Percentiles rank a stretch among this genome's conserved stretches.
These are phyloP conservation scores for Pleurotus platypus DNA, from an alignment of 768 basidiomycete genomes.

Conservation along the genomic window DNA sequence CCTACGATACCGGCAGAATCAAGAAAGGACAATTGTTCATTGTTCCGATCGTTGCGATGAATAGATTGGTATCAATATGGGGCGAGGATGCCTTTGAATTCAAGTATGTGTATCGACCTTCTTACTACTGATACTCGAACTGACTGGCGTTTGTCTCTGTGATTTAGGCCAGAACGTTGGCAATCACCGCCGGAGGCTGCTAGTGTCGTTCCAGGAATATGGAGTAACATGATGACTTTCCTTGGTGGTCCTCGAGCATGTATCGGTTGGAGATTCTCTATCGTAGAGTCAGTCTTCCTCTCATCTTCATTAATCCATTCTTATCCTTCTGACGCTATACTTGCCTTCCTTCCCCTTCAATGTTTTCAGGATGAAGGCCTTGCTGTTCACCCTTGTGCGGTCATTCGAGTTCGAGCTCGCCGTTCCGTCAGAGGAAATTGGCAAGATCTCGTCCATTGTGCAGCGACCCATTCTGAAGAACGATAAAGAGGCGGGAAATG, in stretches of 20 bases:
- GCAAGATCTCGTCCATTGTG: conserved; percentile 1
- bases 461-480: background rate
- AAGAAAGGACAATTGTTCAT: conserved; percentile 42
- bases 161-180: conserved; percentile 66
- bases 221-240: conserved; percentile 59
- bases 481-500: conserved; percentile 1
- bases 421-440: conserved; percentile 25
- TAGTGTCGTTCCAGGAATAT: conserved; percentile 51
- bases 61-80: conserved; percentile 53
- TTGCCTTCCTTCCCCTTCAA: background rate
- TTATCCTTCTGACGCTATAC: background rate
- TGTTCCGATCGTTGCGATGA: conserved; percentile 51
- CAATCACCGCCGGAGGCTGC: conserved; percentile 38
- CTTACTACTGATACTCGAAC: conserved; percentile 10
- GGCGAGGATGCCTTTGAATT: conserved; percentile 63
- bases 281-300: conserved; percentile 45
- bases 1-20: conserved; percentile 20
- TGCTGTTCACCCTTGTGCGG: conserved; percentile 37
- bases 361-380: conserved; percentile 29
- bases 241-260: conserved; percentile 62
- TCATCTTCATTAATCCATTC: background rate
- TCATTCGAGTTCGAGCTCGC: conserved; percentile 49
- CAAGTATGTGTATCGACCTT: conserved; percentile 32
- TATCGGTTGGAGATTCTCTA: conserved; percentile 64
- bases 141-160: conserved; percentile 12